Base-by-base conservation (phyloP, 139 green algal genomes). In the Diplosphaera chodatii region DNA sequence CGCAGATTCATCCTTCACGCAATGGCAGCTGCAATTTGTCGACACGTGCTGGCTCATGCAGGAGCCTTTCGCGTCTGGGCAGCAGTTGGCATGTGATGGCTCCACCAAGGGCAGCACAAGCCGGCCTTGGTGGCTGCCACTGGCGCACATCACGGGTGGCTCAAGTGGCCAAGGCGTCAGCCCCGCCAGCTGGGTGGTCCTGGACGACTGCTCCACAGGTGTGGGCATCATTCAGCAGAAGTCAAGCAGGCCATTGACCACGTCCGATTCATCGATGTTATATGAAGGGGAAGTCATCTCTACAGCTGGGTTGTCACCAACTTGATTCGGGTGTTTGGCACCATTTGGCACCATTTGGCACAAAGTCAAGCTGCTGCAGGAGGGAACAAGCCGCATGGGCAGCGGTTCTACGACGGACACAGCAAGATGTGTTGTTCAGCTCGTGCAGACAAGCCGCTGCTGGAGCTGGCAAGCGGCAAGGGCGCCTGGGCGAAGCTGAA, bases 401-500 rank as follows among this genome's bases (percentile, higher is more conserved):
- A n/a, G n/a, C n/a, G n/a, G n/a, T n/a, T n/a, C n/a, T n/a, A 21
- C 13, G 37, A 48, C 37, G 37, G 10, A 13, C 37, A 48, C 56
- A 65, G 56, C 63, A 31, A 27, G n/a, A 32, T 16, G 18, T 41
- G 22, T 66, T 56, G 8, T 27, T 69, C n/a, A 25, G 65, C 23
- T 62, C 13, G 2, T 23, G 70, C 3, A 73, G 30, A 56, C 68
- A 37, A 55, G 73, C 23, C 31, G 0, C 1, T 76, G 32, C 34
- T 67, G 63, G 63, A 79, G 73, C 28, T 59, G 10, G 48, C 48
- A 21, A 34, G 16, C 4, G 18, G 40, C 1, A 23, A 21, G 4
- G 25, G 21, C 6, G 66, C 55, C 29, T 92, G 86, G 83, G 63
- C 93, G 4, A 91, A 92, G 80, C 67, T 93, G 20, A 93, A 93